Percentiles rank a stretch among this genome's conserved stretches.
Evolutionary conservation across 306 rosid genomes (phyloP).

Genomic region (Glycine soja): DNA sequence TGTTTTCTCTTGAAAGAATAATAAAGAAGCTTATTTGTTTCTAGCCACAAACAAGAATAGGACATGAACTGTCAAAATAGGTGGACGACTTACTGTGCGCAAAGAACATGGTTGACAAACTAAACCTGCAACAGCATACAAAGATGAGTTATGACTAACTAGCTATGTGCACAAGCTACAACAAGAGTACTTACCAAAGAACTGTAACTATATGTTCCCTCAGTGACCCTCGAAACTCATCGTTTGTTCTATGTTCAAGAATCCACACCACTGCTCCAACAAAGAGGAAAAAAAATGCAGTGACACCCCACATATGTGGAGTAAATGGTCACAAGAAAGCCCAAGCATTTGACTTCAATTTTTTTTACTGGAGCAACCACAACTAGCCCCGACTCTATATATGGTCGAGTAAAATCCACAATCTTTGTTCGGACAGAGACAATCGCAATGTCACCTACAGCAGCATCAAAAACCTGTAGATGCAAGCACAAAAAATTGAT

Average conservation of each 20-base stretch:
- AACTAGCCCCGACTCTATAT: slow-evolving; percentile 80
- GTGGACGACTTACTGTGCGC: slow-evolving; percentile 75
- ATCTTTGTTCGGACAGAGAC: slow-evolving; percentile 72
- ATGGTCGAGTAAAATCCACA: slow-evolving; percentile 87
- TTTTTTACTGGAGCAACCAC: slow-evolving; percentile 69
- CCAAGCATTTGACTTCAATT: slow-evolving; percentile 65
- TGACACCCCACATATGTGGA: too few species aligned
- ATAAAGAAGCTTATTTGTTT: too few species aligned
- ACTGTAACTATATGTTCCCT: slow-evolving; percentile 65
- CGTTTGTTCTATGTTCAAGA: too few species aligned
- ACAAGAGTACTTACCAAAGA: slow-evolving; percentile 61
- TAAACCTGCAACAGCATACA: slow-evolving; percentile 57
- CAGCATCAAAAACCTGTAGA: slow-evolving; percentile 70
- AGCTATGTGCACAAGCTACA: not conserved
- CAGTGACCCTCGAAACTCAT: slow-evolving; percentile 87
- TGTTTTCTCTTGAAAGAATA: too few species aligned
- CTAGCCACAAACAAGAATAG: too few species aligned
- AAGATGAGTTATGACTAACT: slow-evolving; percentile 18
- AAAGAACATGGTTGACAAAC: slow-evolving; percentile 78
- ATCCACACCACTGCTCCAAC: too few species aligned
- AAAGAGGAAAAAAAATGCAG: too few species aligned
- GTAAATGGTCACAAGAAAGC: slow-evolving; percentile 79
- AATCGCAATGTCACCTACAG: slow-evolving; percentile 84
- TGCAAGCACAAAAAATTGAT: slow-evolving; percentile 26
- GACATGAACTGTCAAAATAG: too few species aligned